Base-by-base conservation (phyloP, 2,329 filamentous ascomycete species). In the Cercospora sojina region DNA sequence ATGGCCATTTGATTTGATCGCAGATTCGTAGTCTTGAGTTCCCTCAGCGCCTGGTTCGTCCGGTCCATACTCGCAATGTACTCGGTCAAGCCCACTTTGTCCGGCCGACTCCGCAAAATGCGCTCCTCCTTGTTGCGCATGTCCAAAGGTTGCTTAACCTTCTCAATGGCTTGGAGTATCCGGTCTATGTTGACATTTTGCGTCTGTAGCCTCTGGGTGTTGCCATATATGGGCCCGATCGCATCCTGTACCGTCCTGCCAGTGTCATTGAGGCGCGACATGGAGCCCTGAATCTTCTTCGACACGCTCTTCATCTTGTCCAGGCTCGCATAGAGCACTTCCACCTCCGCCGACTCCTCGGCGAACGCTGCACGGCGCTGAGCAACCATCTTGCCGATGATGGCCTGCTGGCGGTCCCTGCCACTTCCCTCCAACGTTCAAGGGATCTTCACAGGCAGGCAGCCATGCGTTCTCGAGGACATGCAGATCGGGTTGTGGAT, bases 301-400 rank as follows among this genome's bases (percentile, higher is more conserved):
- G 93, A 97, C 77, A 98, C 86, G 76, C 92, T 88, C 67, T 93
- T 90, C 73, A 96, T 96, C 85, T 97, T 98, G 74, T 96, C 92
- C 69, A 98, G 87, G 71, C 88, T 88, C 64, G 87, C 87, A 71
- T 85, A 86, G 25, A 90, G 79, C 62, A 89, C 87, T 77, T 89
- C 87, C 49, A 89, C 87, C 78, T 90, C 87, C 6, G 87, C 87
- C 76, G 86, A 87, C 80, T 90, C 87, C 79, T 90, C 87, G 38
- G 86, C 86, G 76, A 86, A 86, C 41, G 85, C 84, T 63, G 82
- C 83, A 77, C 85, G 86, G 69, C 85, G 82, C 66, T 82, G 80
- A 61, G 79, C 84, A 64, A 85, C 83, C 86, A 88, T 86, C 64
- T 31, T 35, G 41, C 5, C 18, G 43, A n/a, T 56, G 51, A 67